A percentile compares a stretch with the other conserved stretches of the same genome.
phyloP scores from a whole-genome alignment of 306 rosid species.

The Luffa aegyptiaca region DNA sequence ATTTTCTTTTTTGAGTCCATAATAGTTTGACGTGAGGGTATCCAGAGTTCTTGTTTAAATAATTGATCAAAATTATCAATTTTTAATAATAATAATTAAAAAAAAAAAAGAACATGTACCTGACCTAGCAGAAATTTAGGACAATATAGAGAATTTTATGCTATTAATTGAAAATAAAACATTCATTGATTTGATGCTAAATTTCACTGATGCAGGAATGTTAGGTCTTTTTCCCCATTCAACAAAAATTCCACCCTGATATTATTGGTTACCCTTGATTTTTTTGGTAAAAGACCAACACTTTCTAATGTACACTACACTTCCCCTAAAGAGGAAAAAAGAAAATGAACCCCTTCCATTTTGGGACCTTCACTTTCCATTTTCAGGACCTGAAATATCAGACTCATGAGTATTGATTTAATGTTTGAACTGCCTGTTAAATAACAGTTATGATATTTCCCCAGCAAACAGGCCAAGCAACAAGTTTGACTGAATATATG shows the following conservation, averaged over 20 bases:
- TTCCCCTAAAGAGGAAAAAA: neutral
- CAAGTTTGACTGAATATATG: conserved; percentile 20
- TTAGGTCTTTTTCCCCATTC: neutral
- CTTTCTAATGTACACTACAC: neutral
- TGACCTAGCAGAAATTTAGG: neutral
- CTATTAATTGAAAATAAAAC: neutral
- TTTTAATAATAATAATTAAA: no score
- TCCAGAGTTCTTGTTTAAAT: neutral
- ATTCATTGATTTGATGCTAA: neutral
- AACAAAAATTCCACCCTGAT: neutral
- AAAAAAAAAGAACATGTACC: no score
- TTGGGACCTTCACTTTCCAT: neutral
- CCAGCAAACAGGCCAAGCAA: conserved; percentile 32
- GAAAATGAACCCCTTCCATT: neutral
- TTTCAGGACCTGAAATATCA: neutral
- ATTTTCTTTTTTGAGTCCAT: no score
- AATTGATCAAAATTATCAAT: no score
- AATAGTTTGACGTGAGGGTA: no score
- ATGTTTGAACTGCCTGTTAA: neutral
- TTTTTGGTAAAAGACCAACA: neutral
- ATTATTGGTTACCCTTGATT: neutral
- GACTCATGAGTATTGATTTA: neutral
- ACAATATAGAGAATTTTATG: neutral
- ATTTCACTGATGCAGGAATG: neutral
- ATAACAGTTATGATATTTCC: neutral